Conservation (phyloP, 257 asterid species). For the Primulina eburnea region DNA sequence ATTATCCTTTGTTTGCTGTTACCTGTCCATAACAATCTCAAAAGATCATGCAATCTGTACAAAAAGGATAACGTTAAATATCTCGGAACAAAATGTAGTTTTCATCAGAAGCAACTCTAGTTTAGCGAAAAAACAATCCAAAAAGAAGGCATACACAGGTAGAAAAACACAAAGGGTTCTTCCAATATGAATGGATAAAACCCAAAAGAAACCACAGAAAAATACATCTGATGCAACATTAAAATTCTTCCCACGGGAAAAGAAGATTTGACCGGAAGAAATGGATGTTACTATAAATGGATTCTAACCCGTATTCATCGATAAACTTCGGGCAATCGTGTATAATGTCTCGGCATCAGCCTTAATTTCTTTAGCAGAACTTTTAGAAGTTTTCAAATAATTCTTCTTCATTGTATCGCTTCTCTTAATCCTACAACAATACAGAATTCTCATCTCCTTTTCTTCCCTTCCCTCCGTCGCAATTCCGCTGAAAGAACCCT, state of each 20-base stretch:
- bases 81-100: too few relatives aligned
- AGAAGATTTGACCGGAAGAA: neutral
- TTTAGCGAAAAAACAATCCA: too few relatives aligned
- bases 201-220: too few relatives aligned
- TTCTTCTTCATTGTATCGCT: constrained; percentile 46
- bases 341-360: constrained; percentile 39
- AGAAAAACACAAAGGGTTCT: too few relatives aligned
- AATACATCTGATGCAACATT: neutral
- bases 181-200: too few relatives aligned
- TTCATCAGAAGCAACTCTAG: too few relatives aligned
- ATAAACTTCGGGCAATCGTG: constrained; percentile 50
- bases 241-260: neutral
- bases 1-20: constrained; percentile 45
- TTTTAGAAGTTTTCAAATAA: constrained; percentile 52
- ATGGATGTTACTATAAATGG: neutral
- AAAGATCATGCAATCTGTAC: neutral
- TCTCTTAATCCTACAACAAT: constrained; percentile 43
- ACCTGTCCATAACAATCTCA: constrained; percentile 34
- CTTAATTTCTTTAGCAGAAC: constrained; percentile 43
- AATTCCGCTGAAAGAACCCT: constrained; percentile 11
- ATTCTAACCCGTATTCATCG: constrained; percentile 61
- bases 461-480: constrained; percentile 5
- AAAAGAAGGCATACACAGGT: too few relatives aligned
- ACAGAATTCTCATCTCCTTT: constrained; percentile 46
- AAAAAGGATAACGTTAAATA: too few relatives aligned